phyloP scores from a whole-genome alignment of 2,329 filamentous ascomycete genomes.

The Ascochyta pisi region DNA sequence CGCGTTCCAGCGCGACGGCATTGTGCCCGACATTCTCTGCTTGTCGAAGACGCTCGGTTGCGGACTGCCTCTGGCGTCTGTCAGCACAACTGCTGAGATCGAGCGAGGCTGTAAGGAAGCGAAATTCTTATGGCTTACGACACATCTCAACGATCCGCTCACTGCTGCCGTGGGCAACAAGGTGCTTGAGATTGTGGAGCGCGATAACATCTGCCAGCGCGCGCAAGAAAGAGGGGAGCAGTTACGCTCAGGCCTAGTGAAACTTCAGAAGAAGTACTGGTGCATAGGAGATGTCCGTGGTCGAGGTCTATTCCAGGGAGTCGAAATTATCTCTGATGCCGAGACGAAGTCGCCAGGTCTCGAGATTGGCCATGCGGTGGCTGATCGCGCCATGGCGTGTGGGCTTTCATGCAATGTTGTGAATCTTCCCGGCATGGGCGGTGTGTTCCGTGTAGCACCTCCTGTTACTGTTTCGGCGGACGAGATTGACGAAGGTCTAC shows the following conservation, averaged over 20 bases:
- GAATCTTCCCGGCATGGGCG: conserved; percentile 43
- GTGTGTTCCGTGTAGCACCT: conserved; percentile 66
- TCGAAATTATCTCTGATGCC: conserved; percentile 38
- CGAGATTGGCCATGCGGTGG: conserved; percentile 32
- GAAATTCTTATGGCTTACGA: conserved; percentile 38
- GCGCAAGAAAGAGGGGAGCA: conserved; percentile 26
- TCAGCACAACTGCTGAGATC: conserved; percentile 33
- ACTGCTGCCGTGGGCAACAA: conserved; percentile 38
- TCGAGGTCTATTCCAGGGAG: conserved; percentile 36
- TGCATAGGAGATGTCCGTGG: conserved; percentile 44
- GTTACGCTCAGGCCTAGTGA: conserved; percentile 27
- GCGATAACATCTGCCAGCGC: conserved; percentile 30
- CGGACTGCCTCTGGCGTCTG: conserved; percentile 37
- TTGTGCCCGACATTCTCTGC: conserved; percentile 49
- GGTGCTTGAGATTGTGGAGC: conserved; percentile 39
- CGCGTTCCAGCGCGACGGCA: conserved; percentile 51
- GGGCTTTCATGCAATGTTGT: conserved; percentile 28
- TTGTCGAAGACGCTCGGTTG: conserved; percentile 40
- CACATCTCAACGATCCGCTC: conserved; percentile 42
- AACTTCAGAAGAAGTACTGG: conserved; percentile 30
- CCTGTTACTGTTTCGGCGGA: conserved; percentile 62
- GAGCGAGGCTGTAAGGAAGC: conserved; percentile 25
- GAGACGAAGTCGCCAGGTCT: conserved; percentile 29
- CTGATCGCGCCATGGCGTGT: conserved; percentile 25
- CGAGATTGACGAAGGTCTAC: conserved; percentile 56